phyloP scores from a whole-genome alignment of 441 rosid species.

The Eutrema salsugineum region DNA sequence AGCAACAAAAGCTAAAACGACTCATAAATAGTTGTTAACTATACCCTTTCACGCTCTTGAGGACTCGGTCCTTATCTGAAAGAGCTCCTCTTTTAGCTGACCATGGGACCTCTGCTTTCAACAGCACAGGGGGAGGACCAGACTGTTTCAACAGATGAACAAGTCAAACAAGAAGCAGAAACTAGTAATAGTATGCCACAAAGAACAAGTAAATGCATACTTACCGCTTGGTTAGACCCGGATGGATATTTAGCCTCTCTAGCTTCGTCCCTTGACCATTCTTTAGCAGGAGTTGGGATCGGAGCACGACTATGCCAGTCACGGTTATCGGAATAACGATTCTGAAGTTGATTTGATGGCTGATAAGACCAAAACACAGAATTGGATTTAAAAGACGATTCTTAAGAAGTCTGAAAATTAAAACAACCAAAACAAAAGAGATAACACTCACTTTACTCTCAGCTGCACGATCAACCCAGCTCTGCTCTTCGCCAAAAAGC shows the following conservation, averaged over 20 bases:
- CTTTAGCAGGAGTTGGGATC: conserved; percentile 55
- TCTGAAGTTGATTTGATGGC: conserved; percentile 47
- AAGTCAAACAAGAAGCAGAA: background rate
- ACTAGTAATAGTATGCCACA: background rate
- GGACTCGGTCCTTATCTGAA: conserved; percentile 73
- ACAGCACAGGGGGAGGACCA: conserved; percentile 55
- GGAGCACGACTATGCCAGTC: conserved; percentile 79
- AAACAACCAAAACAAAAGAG: background rate
- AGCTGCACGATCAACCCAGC: conserved; percentile 43
- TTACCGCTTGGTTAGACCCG: conserved; percentile 56
- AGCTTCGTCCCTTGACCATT: conserved; percentile 55
- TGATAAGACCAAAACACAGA: conserved; percentile 9
- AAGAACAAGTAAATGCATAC: background rate
- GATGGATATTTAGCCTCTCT: conserved; percentile 35
- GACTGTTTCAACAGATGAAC: conserved; percentile 34
- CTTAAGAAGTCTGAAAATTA: background rate
- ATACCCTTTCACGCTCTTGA: conserved; percentile 93
- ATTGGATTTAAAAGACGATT: background rate
- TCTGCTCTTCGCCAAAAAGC: conserved; percentile 70
- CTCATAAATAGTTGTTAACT: background rate
- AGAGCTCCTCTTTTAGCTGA: conserved; percentile 68
- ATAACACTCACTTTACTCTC: conserved; percentile 60
- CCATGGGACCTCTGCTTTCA: conserved; percentile 92
- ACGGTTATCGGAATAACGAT: conserved; percentile 72
- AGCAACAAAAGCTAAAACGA: background rate